phyloP scores from a whole-genome alignment of 73 alveolate species.

The Halteria grandinella region DNA sequence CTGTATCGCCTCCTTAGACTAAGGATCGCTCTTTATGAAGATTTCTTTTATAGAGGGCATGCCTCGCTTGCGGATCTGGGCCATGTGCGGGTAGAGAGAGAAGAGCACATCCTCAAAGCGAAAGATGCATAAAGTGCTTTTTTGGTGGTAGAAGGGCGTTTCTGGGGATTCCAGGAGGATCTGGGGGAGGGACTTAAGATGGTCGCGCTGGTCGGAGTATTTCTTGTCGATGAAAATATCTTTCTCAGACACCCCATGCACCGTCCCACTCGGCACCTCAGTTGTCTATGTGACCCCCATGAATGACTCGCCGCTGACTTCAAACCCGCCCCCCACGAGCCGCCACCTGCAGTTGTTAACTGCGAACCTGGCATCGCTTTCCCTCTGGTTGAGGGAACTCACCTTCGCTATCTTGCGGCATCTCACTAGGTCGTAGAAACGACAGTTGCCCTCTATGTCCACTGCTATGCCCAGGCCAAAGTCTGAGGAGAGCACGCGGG shows the following conservation, averaged over 20 bases:
- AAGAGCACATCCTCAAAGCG: slow-evolving; percentile 65
- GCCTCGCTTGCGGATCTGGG: slow-evolving; percentile 57
- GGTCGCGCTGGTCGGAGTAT: slow-evolving; percentile 15
- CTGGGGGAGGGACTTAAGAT: neutral
- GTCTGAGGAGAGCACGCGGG: slow-evolving; percentile 33
- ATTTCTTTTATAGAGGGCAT: slow-evolving; percentile 59
- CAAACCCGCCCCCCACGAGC: slow-evolving; percentile 24
- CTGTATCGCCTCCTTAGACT: too few relatives aligned
- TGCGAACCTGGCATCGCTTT: slow-evolving; percentile 37
- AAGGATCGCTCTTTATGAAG: slow-evolving; percentile 61
- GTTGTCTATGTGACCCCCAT: slow-evolving; percentile 28
- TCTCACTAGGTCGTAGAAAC: slow-evolving; percentile 65
- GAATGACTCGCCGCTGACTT: slow-evolving; percentile 7
- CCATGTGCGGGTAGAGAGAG: slow-evolving; percentile 59
- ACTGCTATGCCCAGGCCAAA: slow-evolving; percentile 60
- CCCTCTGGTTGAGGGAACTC: slow-evolving; percentile 17
- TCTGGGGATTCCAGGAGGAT: slow-evolving; percentile 22
- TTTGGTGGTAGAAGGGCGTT: slow-evolving; percentile 25
- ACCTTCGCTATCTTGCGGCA: slow-evolving; percentile 56
- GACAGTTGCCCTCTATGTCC: slow-evolving; percentile 52
- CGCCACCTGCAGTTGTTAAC: slow-evolving; percentile 39
- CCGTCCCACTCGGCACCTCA: neutral
- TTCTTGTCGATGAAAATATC: slow-evolving; percentile 2
- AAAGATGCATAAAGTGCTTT: slow-evolving; percentile 57
- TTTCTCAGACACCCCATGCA: slow-evolving; percentile 2